Evolutionary conservation across 805 yeast species (phyloP).

Genomic region (Myxozyma kluyveri): DNA sequence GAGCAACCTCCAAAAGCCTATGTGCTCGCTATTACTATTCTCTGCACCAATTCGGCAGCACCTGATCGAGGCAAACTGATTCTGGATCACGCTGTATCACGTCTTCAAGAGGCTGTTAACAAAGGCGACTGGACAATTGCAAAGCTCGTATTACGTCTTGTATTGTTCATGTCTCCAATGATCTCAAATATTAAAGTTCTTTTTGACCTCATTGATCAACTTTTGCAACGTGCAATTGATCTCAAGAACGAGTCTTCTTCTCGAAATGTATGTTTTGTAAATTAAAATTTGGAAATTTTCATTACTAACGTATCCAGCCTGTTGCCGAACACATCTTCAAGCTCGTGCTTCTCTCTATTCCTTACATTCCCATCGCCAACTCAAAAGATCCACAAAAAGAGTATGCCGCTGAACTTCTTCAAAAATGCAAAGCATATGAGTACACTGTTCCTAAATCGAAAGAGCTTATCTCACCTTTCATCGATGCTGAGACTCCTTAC

Average conservation of each 20-base stretch:
- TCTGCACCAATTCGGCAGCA: conserved; percentile 62
- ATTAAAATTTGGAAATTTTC: not conserved
- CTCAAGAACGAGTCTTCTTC: conserved; percentile 42
- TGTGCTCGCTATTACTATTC: conserved; percentile 64
- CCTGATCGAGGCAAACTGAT: conserved; percentile 65
- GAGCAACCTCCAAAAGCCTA: conserved; percentile 93
- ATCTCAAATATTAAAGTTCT: conserved; percentile 47
- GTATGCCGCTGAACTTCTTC: conserved; percentile 4
- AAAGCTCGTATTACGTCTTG: conserved; percentile 67
- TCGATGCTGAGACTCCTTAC: conserved; percentile 28
- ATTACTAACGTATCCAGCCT: not conserved
- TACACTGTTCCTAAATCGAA: conserved; percentile 6
- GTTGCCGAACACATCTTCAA: conserved; percentile 14
- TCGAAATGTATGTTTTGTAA: conserved; percentile 3
- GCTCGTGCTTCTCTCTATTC: conserved; percentile 12
- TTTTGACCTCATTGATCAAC: conserved; percentile 49
- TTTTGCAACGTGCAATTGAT: conserved; percentile 55
- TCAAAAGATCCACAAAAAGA: conserved; percentile 6
- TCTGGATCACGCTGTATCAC: conserved; percentile 64
- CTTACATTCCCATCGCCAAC: conserved; percentile 20
- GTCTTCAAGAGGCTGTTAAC: conserved; percentile 56
- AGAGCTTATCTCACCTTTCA: conserved; percentile 19
- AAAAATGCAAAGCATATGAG: conserved; percentile 8
- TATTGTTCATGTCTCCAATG: conserved; percentile 64
- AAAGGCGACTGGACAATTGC: conserved; percentile 57